A percentile compares a stretch with the other conserved stretches of the same genome.
phyloP scores from a whole-genome alignment of 441 rosid species.

The Pelargonium myrrhifolium region DNA sequence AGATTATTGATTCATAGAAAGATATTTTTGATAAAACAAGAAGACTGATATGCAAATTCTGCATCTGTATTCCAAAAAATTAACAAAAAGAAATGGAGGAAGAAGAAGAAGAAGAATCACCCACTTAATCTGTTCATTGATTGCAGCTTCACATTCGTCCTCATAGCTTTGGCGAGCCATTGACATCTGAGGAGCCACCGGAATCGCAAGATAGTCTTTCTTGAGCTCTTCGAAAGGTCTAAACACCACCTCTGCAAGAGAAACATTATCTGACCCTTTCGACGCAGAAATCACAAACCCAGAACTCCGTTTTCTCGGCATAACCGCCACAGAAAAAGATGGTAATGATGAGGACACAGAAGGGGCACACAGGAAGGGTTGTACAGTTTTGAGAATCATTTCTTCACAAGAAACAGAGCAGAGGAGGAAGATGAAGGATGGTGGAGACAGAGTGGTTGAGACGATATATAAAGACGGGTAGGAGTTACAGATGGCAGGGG shows the following conservation, averaged over 20 bases:
- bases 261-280: background rate
- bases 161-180: conserved; percentile 42
- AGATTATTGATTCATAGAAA: no score
- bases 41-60: no score
- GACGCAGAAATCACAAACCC: conserved; percentile 25
- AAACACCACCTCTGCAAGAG: conserved; percentile 36
- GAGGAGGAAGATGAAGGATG: background rate
- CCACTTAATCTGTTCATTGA: conserved; percentile 62
- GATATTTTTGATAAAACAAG: no score
- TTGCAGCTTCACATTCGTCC: conserved; percentile 42
- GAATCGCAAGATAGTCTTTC: conserved; percentile 31
- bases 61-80: no score
- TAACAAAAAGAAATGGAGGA: background rate
- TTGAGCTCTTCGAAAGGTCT: conserved; percentile 52
- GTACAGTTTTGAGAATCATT: background rate
- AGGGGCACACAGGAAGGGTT: conserved; percentile 10
- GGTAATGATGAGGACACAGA: no score
- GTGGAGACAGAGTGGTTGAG: no score
- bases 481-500: conserved; percentile 28
- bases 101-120: conserved; percentile 2
- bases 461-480: conserved; percentile 14
- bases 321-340: no score
- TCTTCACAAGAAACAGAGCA: no score
- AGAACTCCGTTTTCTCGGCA: conserved; percentile 11
- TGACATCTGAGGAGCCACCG: conserved; percentile 31